phyloP scores from a whole-genome alignment of 305 asterid genomes.

The Striga hermonthica region DNA sequence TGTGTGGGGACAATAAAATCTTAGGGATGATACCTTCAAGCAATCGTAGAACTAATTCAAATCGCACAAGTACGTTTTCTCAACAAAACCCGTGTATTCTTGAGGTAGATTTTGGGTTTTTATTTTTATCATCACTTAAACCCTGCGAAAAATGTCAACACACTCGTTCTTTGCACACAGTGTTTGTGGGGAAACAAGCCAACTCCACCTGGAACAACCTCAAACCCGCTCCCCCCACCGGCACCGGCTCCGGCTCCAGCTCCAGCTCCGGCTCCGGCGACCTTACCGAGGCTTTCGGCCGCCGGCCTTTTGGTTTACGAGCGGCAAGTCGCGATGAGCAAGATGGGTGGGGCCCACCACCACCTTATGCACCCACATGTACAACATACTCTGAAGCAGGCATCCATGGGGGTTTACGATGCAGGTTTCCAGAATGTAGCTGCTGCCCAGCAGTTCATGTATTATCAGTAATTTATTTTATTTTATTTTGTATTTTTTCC shows the following conservation, averaged over 20 bases:
- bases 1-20: too few species aligned
- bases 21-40: too few species aligned
- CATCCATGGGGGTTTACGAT: conserved; percentile 71
- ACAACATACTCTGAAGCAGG: conserved; percentile 60
- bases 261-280: conserved; percentile 57
- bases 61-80: too few species aligned
- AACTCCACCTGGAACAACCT: conserved; percentile 78
- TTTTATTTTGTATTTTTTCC: neutral
- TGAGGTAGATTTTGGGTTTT: too few species aligned
- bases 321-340: conserved; percentile 71
- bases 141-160: too few species aligned
- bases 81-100: too few species aligned
- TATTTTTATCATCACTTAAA: too few species aligned
- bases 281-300: conserved; percentile 55
- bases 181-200: conserved; percentile 99
- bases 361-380: conserved; percentile 74
- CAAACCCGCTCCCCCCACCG: conserved; percentile 89
- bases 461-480: conserved; percentile 56
- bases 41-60: too few species aligned
- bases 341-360: conserved; percentile 61
- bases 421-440: conserved; percentile 72
- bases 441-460: conserved; percentile 81
- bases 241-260: conserved; percentile 51
- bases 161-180: conserved; percentile 34
- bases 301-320: conserved; percentile 72